Evolutionary conservation across 1,284 basidiomycete genomes (phyloP).

Genomic region (Coniferiporia weirii): DNA sequence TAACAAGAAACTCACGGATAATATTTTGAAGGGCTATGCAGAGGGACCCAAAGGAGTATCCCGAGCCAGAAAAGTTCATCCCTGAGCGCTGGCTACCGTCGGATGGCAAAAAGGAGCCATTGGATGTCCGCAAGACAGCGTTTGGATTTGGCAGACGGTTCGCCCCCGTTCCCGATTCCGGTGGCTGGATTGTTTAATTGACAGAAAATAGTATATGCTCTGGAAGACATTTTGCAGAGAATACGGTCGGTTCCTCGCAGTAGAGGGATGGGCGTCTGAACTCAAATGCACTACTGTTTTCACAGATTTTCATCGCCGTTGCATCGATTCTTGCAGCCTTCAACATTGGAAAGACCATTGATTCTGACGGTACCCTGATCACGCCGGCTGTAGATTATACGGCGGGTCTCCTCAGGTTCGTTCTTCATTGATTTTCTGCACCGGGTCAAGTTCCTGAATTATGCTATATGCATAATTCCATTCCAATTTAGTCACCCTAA

Average conservation of each 20-base stretch:
- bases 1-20: not conserved
- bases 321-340: conserved; percentile 13
- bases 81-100: conserved; percentile 23
- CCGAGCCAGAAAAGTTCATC: conserved; percentile 24
- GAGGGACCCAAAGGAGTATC: conserved; percentile 22
- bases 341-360: conserved; percentile 11
- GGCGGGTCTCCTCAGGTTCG: conserved; percentile 3
- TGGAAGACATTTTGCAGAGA: too few relatives aligned
- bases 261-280: not conserved
- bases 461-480: too few relatives aligned
- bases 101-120: not conserved
- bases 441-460: too few relatives aligned
- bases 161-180: too few relatives aligned
- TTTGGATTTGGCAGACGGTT: too few relatives aligned
- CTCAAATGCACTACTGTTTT: not conserved
- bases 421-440: not conserved
- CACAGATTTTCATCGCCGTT: conserved; percentile 10
- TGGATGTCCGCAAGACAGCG: not conserved
- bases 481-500: too few relatives aligned
- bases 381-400: conserved; percentile 8
- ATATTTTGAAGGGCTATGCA: conserved; percentile 22
- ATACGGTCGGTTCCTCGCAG: too few relatives aligned
- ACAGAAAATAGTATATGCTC: too few relatives aligned
- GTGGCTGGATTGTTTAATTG: too few relatives aligned
- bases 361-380: not conserved